These are phyloP conservation scores for Cercospora sp. DNA, from an alignment of 2,329 filamentous ascomycete genomes.

Conservation along the genomic window DNA sequence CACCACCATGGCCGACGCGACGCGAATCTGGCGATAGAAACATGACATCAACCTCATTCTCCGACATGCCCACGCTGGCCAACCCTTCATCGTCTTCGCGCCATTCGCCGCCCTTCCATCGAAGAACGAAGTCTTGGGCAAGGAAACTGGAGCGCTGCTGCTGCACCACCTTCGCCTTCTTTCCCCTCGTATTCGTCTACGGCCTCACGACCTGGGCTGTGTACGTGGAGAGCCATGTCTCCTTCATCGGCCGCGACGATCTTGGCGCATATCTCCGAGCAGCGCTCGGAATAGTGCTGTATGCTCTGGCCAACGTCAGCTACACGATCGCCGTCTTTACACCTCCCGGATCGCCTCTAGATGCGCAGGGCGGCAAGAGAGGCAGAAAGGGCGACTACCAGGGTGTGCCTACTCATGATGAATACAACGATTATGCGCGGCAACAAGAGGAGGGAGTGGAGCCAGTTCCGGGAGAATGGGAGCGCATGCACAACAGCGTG, in stretches of 20 bases:
- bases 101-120: slow-evolving; percentile 36
- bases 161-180: slow-evolving; percentile 57
- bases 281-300: slow-evolving; percentile 68
- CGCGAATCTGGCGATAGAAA: background rate
- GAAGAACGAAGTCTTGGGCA: slow-evolving; percentile 53
- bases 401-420: slow-evolving; percentile 72
- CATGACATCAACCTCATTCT: slow-evolving; percentile 27
- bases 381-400: slow-evolving; percentile 60
- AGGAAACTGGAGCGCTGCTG: slow-evolving; percentile 78
- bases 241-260: slow-evolving; percentile 41
- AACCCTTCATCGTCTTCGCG: slow-evolving; percentile 20
- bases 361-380: slow-evolving; percentile 21
- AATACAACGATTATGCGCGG: slow-evolving; percentile 43
- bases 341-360: slow-evolving; percentile 70
- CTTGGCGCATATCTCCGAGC: slow-evolving; percentile 41
- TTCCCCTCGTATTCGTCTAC: slow-evolving; percentile 31
- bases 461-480: slow-evolving; percentile 25
- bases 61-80: slow-evolving; percentile 33
- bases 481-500: slow-evolving; percentile 60
- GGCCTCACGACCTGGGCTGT: slow-evolving; percentile 83
- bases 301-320: slow-evolving; percentile 77
- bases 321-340: slow-evolving; percentile 95
- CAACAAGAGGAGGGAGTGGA: slow-evolving; percentile 35
- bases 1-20: slow-evolving; percentile 1
- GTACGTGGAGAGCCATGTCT: slow-evolving; percentile 72